A percentile compares a stretch with the other conserved stretches of the same genome.
These are phyloP conservation scores for Pouteria campechiana DNA, from an alignment of 179 eudicot genomes.

Conservation along the genomic window DNA sequence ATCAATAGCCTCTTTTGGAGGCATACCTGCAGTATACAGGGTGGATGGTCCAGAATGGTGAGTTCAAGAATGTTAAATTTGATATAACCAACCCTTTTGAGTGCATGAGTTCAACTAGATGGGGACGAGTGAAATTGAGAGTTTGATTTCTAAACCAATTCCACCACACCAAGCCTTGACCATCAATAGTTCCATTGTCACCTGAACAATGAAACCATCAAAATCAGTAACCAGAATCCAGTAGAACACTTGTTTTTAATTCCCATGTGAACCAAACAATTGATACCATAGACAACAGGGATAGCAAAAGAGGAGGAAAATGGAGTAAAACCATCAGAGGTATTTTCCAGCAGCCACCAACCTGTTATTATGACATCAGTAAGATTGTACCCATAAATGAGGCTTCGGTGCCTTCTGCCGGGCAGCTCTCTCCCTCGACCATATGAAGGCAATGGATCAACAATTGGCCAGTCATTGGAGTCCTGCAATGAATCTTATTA, in stretches of 20 bases:
- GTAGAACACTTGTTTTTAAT: too few species aligned
- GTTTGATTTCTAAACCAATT: constrained; percentile 15
- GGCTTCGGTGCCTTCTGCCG: constrained; percentile 24
- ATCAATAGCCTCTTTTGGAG: too few species aligned
- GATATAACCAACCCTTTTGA: constrained; percentile 15
- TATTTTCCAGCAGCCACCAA: too few species aligned
- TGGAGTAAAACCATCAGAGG: too few species aligned
- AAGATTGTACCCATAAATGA: constrained; percentile 15
- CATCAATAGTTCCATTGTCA: constrained; percentile 31
- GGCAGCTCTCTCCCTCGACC: constrained; percentile 28
- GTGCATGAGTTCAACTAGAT: constrained; percentile 18
- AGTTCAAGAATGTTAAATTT: constrained; percentile 14
- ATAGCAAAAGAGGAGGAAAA: background rate
- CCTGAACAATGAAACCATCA: constrained; percentile 6
- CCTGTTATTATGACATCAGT: constrained; percentile 22
- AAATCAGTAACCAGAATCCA: background rate
- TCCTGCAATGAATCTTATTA: too few species aligned
- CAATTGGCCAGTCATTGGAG: constrained; percentile 16
- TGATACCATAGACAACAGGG: too few species aligned
- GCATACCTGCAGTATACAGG: constrained; percentile 25
- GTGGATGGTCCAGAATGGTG: constrained; percentile 28
- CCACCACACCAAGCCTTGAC: constrained; percentile 33
- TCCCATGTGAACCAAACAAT: too few species aligned
- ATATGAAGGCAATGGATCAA: constrained; percentile 28
- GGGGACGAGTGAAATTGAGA: constrained; percentile 21